Evolutionary conservation across 768 basidiomycete species (phyloP).

Genomic region (Trametes coccinea): DNA sequence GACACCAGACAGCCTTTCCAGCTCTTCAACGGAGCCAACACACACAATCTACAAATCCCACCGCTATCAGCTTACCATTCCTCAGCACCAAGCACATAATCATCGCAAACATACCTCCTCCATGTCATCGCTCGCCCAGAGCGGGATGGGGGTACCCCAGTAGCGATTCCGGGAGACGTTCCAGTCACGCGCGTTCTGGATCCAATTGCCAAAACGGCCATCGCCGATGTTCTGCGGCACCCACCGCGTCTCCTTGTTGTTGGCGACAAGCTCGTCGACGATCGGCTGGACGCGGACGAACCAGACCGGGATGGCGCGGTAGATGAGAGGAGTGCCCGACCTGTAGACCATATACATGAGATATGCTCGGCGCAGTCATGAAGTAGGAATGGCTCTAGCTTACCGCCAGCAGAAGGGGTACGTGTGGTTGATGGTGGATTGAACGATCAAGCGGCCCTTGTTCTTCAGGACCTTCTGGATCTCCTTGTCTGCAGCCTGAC

Average conservation of each 20-base stretch:
- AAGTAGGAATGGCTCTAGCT: not conserved
- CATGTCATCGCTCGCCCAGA: constrained; percentile 93
- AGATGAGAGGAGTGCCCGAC: constrained; percentile 92
- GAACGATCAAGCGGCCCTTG: constrained; percentile 84
- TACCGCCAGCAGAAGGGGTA: constrained; percentile 99
- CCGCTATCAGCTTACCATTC: not conserved
- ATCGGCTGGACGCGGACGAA: constrained; percentile 88
- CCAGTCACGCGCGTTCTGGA: constrained; percentile 98
- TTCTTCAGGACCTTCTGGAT: constrained; percentile 90
- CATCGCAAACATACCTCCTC: constrained; percentile 62
- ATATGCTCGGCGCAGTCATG: not conserved
- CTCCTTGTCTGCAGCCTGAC: constrained; percentile 86
- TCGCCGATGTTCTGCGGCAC: constrained; percentile 92
- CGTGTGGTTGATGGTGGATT: constrained; percentile 83
- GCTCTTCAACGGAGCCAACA: constrained; percentile 83
- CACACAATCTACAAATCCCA: constrained; percentile 64
- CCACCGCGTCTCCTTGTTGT: constrained; percentile 93
- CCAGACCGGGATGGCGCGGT: constrained; percentile 96
- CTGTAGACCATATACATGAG: constrained; percentile 39
- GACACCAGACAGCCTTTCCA: constrained; percentile 83
- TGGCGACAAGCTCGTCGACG: constrained; percentile 82
- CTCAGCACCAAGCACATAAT: not conserved
- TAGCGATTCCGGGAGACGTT: constrained; percentile 98
- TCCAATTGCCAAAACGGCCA: constrained; percentile 94
- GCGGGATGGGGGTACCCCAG: constrained; percentile 97